Conservation (phyloP, 2,329 filamentous ascomycete genomes). For the Venturia carpophila region DNA sequence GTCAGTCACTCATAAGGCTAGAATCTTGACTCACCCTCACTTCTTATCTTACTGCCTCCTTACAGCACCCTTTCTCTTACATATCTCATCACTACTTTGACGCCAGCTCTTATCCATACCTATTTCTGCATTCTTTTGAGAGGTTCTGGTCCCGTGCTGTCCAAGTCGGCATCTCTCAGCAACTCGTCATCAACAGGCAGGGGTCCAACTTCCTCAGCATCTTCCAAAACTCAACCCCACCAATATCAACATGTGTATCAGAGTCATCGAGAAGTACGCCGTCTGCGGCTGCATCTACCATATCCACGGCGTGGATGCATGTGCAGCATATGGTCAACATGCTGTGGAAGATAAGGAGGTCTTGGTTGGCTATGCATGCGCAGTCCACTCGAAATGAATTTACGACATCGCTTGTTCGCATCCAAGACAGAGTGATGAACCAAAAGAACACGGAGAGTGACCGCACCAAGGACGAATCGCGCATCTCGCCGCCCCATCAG, state of each 20-base stretch:
- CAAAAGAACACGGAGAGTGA: not conserved
- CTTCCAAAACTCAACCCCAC: not conserved
- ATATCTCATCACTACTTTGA: not conserved
- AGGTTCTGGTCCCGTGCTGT: not conserved
- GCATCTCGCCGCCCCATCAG: not conserved
- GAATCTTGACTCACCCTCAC: constrained; percentile 11
- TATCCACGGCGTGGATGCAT: constrained; percentile 31
- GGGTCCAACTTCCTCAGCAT: not conserved
- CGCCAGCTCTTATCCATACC: not conserved
- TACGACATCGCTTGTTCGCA: not conserved
- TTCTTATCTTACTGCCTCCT: not conserved
- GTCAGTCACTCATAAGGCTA: not conserved
- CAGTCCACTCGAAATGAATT: constrained; percentile 12
- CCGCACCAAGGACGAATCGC: not conserved
- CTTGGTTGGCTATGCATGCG: constrained; percentile 20
- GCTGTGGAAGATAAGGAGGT: constrained; percentile 18
- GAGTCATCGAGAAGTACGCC: constrained; percentile 31
- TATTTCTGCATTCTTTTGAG: not conserved
- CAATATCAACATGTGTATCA: constrained; percentile 29
- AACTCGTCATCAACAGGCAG: not conserved
- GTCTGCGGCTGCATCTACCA: constrained; percentile 33
- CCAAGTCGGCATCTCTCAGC: not conserved
- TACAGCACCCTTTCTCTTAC: not conserved
- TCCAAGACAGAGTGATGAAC: not conserved
- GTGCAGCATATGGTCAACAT: constrained; percentile 23